phyloP scores from a whole-genome alignment of 371 early-diverging fungal species.

The Nematocida displodere region DNA sequence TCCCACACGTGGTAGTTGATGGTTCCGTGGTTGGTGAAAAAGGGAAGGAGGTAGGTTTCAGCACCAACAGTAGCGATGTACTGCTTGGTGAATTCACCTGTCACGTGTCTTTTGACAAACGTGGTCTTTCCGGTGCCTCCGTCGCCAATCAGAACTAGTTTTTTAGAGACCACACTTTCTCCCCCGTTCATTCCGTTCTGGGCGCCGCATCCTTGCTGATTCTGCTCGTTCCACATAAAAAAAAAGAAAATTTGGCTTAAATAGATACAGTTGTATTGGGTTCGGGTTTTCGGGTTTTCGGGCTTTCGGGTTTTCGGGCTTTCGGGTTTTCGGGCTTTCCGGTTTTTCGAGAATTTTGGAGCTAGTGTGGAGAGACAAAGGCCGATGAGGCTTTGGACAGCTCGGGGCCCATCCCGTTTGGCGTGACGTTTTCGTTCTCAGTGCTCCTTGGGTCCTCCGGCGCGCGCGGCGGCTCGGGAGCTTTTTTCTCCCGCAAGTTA shows the following conservation, averaged over 20 bases:
- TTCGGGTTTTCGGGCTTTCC: too few species aligned
- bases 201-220: conserved; percentile 17
- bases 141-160: conserved; percentile 79
- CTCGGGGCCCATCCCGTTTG: too few species aligned
- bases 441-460: too few species aligned
- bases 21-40: conserved; percentile 88
- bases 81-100: conserved; percentile 98
- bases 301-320: too few species aligned
- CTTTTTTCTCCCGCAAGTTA: too few species aligned
- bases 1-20: conserved; percentile 87
- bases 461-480: too few species aligned
- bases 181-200: background rate
- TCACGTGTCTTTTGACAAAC: conserved; percentile 96
- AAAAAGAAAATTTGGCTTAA: conserved; percentile 20
- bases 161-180: background rate
- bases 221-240: conserved; percentile 5
- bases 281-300: too few species aligned
- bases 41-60: conserved; percentile 88
- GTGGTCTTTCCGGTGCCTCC: conserved; percentile 99
- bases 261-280: background rate
- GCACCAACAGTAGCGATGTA: conserved; percentile 99
- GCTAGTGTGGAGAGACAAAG: too few species aligned
- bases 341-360: too few species aligned
- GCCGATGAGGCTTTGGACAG: too few species aligned
- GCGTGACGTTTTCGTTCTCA: background rate